Conservation (phyloP, 306 rosid genomes). For the Lotus japonicus region DNA sequence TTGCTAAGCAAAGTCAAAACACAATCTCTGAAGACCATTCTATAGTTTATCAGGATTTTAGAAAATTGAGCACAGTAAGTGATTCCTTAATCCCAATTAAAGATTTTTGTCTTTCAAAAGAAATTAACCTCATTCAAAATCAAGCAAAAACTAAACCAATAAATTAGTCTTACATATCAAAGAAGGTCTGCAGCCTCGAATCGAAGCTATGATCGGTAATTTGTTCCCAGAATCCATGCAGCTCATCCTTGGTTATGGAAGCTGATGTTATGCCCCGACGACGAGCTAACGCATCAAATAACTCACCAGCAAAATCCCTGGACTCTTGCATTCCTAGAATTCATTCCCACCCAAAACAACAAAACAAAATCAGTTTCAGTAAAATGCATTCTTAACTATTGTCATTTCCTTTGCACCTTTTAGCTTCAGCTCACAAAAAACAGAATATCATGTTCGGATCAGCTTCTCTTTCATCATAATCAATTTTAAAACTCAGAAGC, state of each 20-base stretch:
- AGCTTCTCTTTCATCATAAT: too few relatives aligned
- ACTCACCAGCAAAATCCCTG: constrained; percentile 65
- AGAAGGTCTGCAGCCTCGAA: constrained; percentile 84
- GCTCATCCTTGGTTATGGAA: constrained; percentile 51
- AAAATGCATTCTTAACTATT: too few relatives aligned
- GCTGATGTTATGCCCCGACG: constrained; percentile 59
- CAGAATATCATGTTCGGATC: too few relatives aligned
- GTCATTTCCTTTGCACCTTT: too few relatives aligned
- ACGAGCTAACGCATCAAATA: constrained; percentile 78
- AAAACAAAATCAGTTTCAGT: too few relatives aligned
- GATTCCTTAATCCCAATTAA: neutral
- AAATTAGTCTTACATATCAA: constrained; percentile 61
- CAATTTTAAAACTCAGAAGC: too few relatives aligned
- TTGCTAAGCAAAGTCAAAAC: neutral
- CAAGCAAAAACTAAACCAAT: neutral
- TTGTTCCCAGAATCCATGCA: constrained; percentile 83
- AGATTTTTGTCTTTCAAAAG: neutral
- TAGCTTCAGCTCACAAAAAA: too few relatives aligned
- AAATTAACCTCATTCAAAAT: neutral
- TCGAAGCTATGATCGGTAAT: constrained; percentile 78
- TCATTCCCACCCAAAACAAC: too few relatives aligned
- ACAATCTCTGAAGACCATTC: neutral
- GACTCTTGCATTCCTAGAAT: constrained; percentile 61
- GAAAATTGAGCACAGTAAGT: neutral
- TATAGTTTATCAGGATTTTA: neutral